Conservation (phyloP, 306 rosid species). For the Cucurbita maxima region DNA sequence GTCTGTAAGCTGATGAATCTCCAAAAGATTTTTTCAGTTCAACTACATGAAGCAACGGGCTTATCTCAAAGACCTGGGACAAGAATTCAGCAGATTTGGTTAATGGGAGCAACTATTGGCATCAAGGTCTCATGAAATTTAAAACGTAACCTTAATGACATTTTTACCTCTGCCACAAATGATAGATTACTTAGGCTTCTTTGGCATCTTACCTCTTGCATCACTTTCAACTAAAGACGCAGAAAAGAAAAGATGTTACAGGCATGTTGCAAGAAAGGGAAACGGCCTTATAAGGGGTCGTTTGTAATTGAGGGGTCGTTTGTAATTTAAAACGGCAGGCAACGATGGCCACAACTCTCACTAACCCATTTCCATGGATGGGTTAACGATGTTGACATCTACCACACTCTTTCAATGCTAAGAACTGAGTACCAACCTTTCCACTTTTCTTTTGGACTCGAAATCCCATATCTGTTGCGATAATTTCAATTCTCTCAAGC, state of each 20-base stretch:
- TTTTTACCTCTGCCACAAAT: constrained; percentile 59
- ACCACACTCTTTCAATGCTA: not conserved
- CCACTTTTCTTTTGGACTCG: constrained; percentile 71
- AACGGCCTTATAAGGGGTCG: not conserved
- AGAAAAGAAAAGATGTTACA: not conserved
- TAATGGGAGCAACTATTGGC: not conserved
- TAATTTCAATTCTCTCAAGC: constrained; percentile 52
- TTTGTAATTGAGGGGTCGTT: not conserved
- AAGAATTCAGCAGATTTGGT: not conserved
- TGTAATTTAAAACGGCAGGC: not conserved
- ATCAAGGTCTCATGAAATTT: not conserved
- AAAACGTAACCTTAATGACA: not conserved
- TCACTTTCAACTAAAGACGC: constrained; percentile 58
- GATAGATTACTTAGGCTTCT: constrained; percentile 49
- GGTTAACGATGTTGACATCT: not conserved
- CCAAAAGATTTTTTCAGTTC: constrained; percentile 76
- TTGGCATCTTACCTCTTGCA: constrained; percentile 37
- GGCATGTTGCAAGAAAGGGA: not conserved
- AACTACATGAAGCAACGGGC: constrained; percentile 60
- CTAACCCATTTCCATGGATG: not conserved
- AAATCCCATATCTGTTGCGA: constrained; percentile 57
- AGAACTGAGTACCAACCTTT: constrained; percentile 30
- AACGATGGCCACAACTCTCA: not conserved
- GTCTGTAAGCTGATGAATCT: constrained; percentile 74
- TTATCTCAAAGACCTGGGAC: constrained; percentile 70